Base-by-base conservation (phyloP, 306 rosid species). In the Vigna angularis region DNA sequence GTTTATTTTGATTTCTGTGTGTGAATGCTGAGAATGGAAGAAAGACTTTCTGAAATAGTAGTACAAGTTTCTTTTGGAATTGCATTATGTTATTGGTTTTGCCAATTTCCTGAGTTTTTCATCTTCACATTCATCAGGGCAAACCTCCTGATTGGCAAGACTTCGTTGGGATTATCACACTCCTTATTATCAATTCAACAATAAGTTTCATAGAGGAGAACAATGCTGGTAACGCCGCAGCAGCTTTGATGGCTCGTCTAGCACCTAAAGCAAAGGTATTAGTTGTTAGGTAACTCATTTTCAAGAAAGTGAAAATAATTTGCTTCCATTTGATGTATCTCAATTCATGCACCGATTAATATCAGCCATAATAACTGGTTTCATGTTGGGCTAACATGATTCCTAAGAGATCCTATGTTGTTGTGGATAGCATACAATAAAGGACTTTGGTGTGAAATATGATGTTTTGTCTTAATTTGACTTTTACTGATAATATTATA, bases 61-160 rank as follows among this genome's bases (percentile, higher is more conserved):
- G 51, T 9, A 7, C 47, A 47, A 75, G 14, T 44, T 22, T 56
- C 61, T 63, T 57, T 64, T 36, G 63, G 22, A 51, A 55, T 34
- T 26, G 24, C 8, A 51, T 44, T 13, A 32, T 74, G 49, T 28
- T 73, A 45, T 66, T 49, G 13, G 30, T 64, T 51, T 36, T 65
- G 15, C 15, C 22, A 1, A 14, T 40, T 28, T 34, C 17, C 57
- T 78, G 32, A 47, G 28, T 50, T 65, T 42, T 58, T 57, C 5
- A 32, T 38, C 69, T 58, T 56, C 57, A 67, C 62, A 18, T 48
- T 80, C 77, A 84, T 65, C 76, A 92, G 97, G 95, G 91, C 9
- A 90, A 90, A 72, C 89, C 90, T 40, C 97, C 95, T 12, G 95
- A 92, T 70, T 92, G 97, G 97, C 95, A 92, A 88, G 95, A 92